Evolutionary conservation across 805 yeast species (phyloP).

Genomic region (Ogataea naganishii): DNA sequence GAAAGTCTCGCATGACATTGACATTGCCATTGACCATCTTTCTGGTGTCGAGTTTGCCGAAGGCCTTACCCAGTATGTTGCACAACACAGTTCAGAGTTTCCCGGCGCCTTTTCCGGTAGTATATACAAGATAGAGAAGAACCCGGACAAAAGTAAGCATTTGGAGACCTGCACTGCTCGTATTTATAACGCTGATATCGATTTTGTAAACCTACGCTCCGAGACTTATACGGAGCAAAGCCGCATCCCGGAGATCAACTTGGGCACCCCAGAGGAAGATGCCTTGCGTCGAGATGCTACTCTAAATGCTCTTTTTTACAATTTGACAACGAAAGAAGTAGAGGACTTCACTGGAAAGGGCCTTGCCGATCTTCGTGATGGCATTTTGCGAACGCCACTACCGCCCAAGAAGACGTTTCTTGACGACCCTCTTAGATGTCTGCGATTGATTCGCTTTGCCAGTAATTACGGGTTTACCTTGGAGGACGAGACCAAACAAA

Average conservation of each 20-base stretch:
- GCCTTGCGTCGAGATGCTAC: constrained; percentile 95
- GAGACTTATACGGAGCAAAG: constrained; percentile 80
- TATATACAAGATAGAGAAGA: constrained; percentile 77
- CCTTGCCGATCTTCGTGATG: constrained; percentile 55
- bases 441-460: constrained; percentile 82
- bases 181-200: constrained; percentile 76
- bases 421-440: constrained; percentile 90
- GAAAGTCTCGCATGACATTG: constrained; percentile 74
- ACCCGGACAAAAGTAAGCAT: constrained; percentile 95
- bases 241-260: constrained; percentile 73
- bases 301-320: constrained; percentile 83
- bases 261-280: constrained; percentile 89
- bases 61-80: constrained; percentile 44
- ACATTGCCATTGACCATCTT: constrained; percentile 77
- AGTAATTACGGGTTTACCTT: constrained; percentile 63
- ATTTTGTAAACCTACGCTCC: constrained; percentile 84
- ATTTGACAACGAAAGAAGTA: constrained; percentile 54
- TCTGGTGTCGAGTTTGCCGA: constrained; percentile 84
- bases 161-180: constrained; percentile 93
- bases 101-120: constrained; percentile 15
- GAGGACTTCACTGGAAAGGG: constrained; percentile 87
- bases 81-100: constrained; percentile 11
- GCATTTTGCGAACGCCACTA: constrained; percentile 81
- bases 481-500: constrained; percentile 45
- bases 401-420: constrained; percentile 76